Evolutionary conservation across 169 alveolate species (phyloP), one percentile per base, ranked within the genome.

Genomic region (Cryptosporidium felis): DNA sequence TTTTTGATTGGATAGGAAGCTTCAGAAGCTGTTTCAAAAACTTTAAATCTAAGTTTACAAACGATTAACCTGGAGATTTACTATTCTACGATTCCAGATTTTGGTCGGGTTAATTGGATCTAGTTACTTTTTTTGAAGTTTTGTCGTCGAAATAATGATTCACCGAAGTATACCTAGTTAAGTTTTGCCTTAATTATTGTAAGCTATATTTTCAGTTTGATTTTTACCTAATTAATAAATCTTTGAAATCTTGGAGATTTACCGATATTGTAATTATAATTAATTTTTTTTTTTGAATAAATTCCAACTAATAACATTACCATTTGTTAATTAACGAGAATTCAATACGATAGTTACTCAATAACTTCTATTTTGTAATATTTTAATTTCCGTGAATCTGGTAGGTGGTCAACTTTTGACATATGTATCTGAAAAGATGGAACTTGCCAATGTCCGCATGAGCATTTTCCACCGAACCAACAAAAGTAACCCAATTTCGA

Each of bases 391-490:
- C 10, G 34, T 8, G 85, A 40, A 21, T 53, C 60, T 8, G 85
- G 67, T 18, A 74, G 61, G 38, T 36, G 41, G 34, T 74, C 85
- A n/a, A 74, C 67, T 32, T 56, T 49, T 14, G 85, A 74, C 41
- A 21, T 74, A 10, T 74, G 67, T 3, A 74, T 56, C 44, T 74
- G 85, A 36, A 74, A 74, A 6, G 85, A 60, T 8, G 85, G 85
- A 8, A 67, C 41, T 21, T 74, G 85, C 85, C 85, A 74, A 36
- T 23, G 56, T 53, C 85, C 85, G 18, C 85, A 74, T 9, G 85
- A 53, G 38, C 85, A 74, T 44, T 41, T 49, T 21, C 16, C 67
- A 32, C 85, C 85, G 56, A 51, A 58, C 85, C 85, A 74, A 40
- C 74, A 36, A 56, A 53, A 74, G 16, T 34, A 74, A 1, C 85